Base-by-base conservation (phyloP, 495 filamentous ascomycete genomes). In the Paragyromitra xinjiangensis region DNA sequence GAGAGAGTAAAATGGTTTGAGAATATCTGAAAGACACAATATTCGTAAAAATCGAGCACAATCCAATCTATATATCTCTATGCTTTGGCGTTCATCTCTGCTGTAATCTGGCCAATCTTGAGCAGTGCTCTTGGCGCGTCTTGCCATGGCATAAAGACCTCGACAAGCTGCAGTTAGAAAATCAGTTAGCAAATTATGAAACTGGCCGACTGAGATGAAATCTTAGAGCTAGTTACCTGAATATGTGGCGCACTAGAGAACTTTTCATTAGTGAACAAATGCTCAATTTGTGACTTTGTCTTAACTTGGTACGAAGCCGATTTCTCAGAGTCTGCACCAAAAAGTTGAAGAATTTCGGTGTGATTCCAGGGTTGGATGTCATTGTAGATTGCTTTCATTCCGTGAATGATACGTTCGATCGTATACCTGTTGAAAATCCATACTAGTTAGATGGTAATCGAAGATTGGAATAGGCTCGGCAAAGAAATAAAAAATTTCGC, bases 61-160 rank as follows among this genome's bases (percentile, higher is more conserved):
- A 40, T 29, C 37, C n/a, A 26, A 14, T 34, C n/a, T 40, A 19
- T 37, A 42, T 16, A 24, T n/a, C 24, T 45, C 71, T 72, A 76
- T 16, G 8, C 68, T 59, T 66, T 77, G 45, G 75, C 56, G 50
- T 81, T 81, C 64, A 80, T 73, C 82, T 88, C 87, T 4, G 93
- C 92, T 37, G 92, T 91, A 61, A 91, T 86, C 77, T 87, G 83
- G 0, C 90, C 89, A 14, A 89, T 89, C 59, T 88, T 81, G 81
- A 90, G 91, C 83, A 97, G 81, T 22, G 88, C 90, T 59, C 86
- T 83, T 0, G 94, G 94, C 29, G 93, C 90, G 83, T 97, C 94
- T 68, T 94, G 88, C 83, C 89, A 91, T 19, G 90, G 90, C 89
- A 97, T 94, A 81, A 93, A 93, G 63, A 97, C 67, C 85, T 97